Conservation (phyloP, 306 rosid genomes). For the Malus sieversii region DNA sequence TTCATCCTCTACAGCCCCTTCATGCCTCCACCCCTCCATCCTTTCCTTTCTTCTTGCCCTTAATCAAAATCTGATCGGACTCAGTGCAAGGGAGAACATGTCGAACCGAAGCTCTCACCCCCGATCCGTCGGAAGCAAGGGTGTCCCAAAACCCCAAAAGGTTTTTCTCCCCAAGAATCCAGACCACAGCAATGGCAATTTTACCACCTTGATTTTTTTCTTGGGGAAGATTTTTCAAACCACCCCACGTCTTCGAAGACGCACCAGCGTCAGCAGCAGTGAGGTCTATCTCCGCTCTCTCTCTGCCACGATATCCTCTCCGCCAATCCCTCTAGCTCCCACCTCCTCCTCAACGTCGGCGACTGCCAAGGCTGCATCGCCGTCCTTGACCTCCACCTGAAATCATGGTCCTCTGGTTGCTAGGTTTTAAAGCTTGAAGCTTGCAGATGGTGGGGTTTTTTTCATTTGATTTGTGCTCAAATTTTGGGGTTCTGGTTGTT, state of each 20-base stretch:
- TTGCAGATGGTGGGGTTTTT: neutral
- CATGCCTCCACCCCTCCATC: too few relatives aligned
- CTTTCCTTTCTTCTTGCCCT: neutral
- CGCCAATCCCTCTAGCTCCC: slow-evolving; percentile 67
- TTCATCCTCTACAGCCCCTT: too few relatives aligned
- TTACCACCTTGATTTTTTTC: too few relatives aligned
- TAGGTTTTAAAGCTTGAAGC: slow-evolving; percentile 9
- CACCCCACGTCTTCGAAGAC: too few relatives aligned
- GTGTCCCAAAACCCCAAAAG: slow-evolving; percentile 37
- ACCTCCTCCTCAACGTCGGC: slow-evolving; percentile 78
- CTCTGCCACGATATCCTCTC: slow-evolving; percentile 74
- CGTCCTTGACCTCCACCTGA: slow-evolving; percentile 55
- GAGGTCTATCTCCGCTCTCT: slow-evolving; percentile 27
- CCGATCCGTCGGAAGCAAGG: slow-evolving; percentile 40
- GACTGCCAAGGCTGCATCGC: slow-evolving; percentile 90
- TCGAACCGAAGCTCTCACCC: slow-evolving; percentile 34
- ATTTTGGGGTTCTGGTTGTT: neutral
- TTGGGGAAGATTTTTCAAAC: too few relatives aligned
- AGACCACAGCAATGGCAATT: slow-evolving; percentile 16
- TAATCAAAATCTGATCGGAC: neutral
- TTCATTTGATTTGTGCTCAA: slow-evolving; percentile 19
- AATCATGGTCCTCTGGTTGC: slow-evolving; percentile 4
- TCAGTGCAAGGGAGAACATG: slow-evolving; percentile 18
- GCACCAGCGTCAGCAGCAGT: too few relatives aligned
- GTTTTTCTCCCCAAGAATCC: slow-evolving; percentile 55